Evolutionary conservation across 495 filamentous ascomycete species (phyloP), one percentile per base, ranked within the genome.

Genomic region (Hypoxylon rickii): DNA sequence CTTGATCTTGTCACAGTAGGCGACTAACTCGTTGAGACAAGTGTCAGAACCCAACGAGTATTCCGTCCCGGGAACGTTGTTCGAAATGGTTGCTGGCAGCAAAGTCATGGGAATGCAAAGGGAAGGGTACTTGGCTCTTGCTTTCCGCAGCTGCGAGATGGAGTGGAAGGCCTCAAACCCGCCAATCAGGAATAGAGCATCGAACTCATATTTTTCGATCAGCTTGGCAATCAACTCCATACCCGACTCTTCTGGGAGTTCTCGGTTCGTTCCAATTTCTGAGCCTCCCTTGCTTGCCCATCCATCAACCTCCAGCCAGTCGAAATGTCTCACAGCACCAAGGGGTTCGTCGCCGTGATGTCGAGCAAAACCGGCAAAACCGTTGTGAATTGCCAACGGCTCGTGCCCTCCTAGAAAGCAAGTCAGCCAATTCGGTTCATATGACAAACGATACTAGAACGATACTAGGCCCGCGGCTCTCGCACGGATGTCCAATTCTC

Each of bases 151-250:
- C 70, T 97, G 86, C 31, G 86, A 88, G 39, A 97, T 80, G 1
- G 95, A 86, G 44, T 94, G 95, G 78, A 93, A 99, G 7, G 91
- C 95, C 73, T 99, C 95, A 61, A 99, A 99, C 2, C 95, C 95
- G 64, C 95, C 95, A 38, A 97, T 85, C 38, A 97, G 81, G 67
- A 97, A 94, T 0, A 99, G 76, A 1, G 86, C 95, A 51, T 99
- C 89, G 61, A 99, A 90, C 42, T 87, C 82, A 76, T 95, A 94
- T 46, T 86, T 77, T 58, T 89, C 82, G 69, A 99, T 95, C 64
- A 89, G 85, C 55, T 83, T 81, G 31, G 95, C 92, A n/a, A 92
- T 88, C 44, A 79, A 85, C 47, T 87, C 86, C 67, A 96, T 85
- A 52, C 89, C 88, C 24, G 91, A 91, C 58, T 90, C 89, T 19